Percentiles rank a stretch among this genome's conserved stretches.
Evolutionary conservation across 805 yeast genomes (phyloP).

Genomic region (Candida oleophila): DNA sequence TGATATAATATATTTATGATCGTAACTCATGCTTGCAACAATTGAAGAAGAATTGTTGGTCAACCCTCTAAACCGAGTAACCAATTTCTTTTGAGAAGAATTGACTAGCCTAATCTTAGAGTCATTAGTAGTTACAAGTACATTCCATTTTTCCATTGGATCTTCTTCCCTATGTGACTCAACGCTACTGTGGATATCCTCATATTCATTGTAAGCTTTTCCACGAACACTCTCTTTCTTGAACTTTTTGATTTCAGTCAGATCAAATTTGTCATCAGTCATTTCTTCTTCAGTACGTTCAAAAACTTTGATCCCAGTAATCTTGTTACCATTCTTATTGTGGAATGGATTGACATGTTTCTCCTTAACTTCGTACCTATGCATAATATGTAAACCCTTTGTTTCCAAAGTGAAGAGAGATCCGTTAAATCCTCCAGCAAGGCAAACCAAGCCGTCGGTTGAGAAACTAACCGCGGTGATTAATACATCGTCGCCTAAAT

Average conservation of each 20-base stretch:
- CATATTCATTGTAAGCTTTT: background rate
- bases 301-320: slow-evolving; percentile 72
- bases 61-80: slow-evolving; percentile 71
- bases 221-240: background rate
- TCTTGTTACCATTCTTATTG: slow-evolving; percentile 42
- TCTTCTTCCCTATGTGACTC: background rate
- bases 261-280: background rate
- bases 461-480: slow-evolving; percentile 76
- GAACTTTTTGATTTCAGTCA: background rate
- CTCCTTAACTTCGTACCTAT: slow-evolving; percentile 31
- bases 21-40: slow-evolving; percentile 61
- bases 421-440: slow-evolving; percentile 82
- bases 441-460: slow-evolving; percentile 57
- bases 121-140: slow-evolving; percentile 75
- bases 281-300: slow-evolving; percentile 14
- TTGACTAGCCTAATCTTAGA: slow-evolving; percentile 72
- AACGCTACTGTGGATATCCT: background rate
- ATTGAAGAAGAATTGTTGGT: slow-evolving; percentile 72
- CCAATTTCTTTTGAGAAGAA: slow-evolving; percentile 49
- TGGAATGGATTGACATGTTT: slow-evolving; percentile 22
- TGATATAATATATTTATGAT: slow-evolving; percentile 56
- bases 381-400: slow-evolving; percentile 50
- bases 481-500: slow-evolving; percentile 59
- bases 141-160: slow-evolving; percentile 25
- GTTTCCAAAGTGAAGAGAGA: slow-evolving; percentile 60